Conservation (phyloP, 2,329 filamentous ascomycete genomes). For the Fusarium sp. region DNA sequence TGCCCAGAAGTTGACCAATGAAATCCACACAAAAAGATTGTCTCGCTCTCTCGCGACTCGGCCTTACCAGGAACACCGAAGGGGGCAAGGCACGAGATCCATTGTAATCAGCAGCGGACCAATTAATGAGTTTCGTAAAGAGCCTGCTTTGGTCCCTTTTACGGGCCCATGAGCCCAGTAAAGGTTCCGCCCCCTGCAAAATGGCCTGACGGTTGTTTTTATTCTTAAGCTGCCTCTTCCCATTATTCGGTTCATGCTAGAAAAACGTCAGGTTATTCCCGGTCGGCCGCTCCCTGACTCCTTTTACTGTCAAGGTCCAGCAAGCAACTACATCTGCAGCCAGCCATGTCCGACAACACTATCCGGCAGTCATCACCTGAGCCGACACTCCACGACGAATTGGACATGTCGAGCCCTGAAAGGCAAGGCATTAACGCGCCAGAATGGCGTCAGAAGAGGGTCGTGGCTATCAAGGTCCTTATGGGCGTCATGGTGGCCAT, state of each 20-base stretch:
- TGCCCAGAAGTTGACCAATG: not conserved
- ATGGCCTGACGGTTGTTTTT: not conserved
- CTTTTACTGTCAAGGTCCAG: not conserved
- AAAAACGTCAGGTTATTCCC: not conserved
- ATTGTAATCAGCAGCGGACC: not conserved
- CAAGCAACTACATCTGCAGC: not conserved
- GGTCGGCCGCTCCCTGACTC: not conserved
- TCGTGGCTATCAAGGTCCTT: conserved; percentile 19
- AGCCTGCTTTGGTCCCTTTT: not conserved
- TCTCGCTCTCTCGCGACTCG: not conserved
- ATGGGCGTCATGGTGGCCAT: conserved; percentile 29
- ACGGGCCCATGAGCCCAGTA: not conserved
- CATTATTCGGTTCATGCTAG: not conserved
- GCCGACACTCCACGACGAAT: conserved; percentile 27
- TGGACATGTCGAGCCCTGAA: not conserved
- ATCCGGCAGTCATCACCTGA: conserved; percentile 27
- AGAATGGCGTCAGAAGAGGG: conserved; percentile 19
- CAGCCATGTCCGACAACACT: conserved; percentile 4
- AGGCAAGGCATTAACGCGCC: conserved; percentile 21
- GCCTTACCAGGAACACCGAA: not conserved
- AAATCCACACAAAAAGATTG: not conserved
- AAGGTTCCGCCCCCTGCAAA: not conserved
- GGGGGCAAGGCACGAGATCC: not conserved
- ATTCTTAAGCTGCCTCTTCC: not conserved
- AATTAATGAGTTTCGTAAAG: not conserved